These are phyloP conservation scores for Zymoseptoria tritici DNA, from an alignment of 2,329 filamentous ascomycete species.

Conservation along the genomic window DNA sequence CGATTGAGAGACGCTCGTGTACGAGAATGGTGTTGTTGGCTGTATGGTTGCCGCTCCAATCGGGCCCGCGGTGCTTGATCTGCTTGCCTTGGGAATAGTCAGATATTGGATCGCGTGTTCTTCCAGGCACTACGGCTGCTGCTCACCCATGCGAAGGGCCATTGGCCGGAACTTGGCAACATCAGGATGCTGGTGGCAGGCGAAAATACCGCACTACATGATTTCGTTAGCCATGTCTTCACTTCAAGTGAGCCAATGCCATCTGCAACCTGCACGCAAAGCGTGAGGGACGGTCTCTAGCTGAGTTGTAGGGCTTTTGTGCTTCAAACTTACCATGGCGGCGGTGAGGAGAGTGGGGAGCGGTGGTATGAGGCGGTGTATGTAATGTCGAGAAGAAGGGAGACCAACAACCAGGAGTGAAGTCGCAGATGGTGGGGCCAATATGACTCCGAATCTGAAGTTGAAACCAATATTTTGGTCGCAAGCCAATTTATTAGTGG, in stretches of 20 bases:
- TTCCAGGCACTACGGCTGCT: too few species aligned
- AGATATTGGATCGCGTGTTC: neutral
- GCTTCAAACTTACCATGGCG: neutral
- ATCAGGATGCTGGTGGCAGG: constrained; percentile 87
- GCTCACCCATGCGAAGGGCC: constrained; percentile 66
- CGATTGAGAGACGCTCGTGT: constrained; percentile 95
- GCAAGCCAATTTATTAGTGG: too few species aligned
- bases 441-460: neutral
- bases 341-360: neutral
- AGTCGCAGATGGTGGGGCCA: neutral
- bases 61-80: constrained; percentile 93
- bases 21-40: constrained; percentile 92
- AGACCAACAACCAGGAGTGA: neutral
- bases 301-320: neutral
- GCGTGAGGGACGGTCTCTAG: neutral
- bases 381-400: neutral
- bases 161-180: constrained; percentile 94
- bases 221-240: neutral
- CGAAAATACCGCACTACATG: constrained; percentile 82
- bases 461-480: too few species aligned
- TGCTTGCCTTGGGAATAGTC: constrained; percentile 56
- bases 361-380: neutral
- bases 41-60: constrained; percentile 89
- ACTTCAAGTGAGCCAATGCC: neutral
- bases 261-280: neutral